Evolutionary conservation across 768 basidiomycete genomes (phyloP), one percentile per base, ranked within the genome.

Genomic region (Suillus luteus): DNA sequence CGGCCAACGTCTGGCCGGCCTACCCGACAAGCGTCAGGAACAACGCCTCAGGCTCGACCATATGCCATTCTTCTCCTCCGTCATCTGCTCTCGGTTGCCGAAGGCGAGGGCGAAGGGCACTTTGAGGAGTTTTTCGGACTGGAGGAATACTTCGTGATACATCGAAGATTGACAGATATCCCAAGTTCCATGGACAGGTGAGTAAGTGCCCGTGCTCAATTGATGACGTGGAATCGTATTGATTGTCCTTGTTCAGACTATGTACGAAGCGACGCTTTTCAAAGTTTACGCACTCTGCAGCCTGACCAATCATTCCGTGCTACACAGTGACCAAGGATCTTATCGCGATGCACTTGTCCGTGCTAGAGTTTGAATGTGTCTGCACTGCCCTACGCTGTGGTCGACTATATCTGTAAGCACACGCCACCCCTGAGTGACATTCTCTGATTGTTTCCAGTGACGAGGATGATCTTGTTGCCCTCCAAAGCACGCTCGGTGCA

Each of bases 291-390:
- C 87, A 0, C 80, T 96, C 8, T 95, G 92, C 70, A 86, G 84
- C 38, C 75, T 86, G 22, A 78, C 83, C 65, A 67, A 70, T 19
- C 62, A 76, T 41, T 77, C 81, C 1, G 80, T 83, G 15, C 75
- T 85, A 27, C 79, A 82, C 61, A 83, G 79, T 55, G 82, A 82
- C 24, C 77, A 79, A 51, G 82, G 80, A 3, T 79, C 82, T 40
- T 86, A 88, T 58, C 85, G 90, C 59, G 85, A 88, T 43, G 73
- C 81, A 8, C 77, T 78, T 77, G 80, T 91, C 41, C 86, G 92
- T 40, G 88, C 92, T 2, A 82, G 95, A 37, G 82, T 96, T 38
- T 96, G 95, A 96, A 76, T 92, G 93, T 35, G 83, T 95, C 27
- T 86, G 87, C 1, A 90, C 86, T 10, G 95, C 90, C 24, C 81